Evolutionary conservation across 352 stramenopile genomes (phyloP).

Genomic region (Phytophthora fragariaefolia): DNA sequence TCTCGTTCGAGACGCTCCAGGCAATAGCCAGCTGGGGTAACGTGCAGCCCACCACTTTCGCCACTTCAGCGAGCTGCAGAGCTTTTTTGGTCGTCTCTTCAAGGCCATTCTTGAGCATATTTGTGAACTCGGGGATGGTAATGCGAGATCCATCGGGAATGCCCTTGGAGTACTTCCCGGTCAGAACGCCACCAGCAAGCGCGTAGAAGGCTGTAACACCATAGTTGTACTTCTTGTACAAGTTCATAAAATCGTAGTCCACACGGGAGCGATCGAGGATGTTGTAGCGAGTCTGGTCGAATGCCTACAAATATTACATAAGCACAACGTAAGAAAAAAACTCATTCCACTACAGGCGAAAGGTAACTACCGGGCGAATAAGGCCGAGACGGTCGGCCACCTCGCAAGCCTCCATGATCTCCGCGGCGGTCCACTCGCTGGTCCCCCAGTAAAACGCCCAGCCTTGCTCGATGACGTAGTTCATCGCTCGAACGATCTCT

Average conservation of each 20-base stretch:
- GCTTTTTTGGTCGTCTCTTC: slow-evolving; percentile 58
- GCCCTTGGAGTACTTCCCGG: slow-evolving; percentile 69
- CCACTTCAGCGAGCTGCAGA: slow-evolving; percentile 45
- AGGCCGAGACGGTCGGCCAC: slow-evolving; percentile 51
- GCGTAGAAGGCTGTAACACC: slow-evolving; percentile 5
- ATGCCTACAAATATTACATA: slow-evolving; percentile 25
- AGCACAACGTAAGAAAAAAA: neutral
- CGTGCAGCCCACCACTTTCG: slow-evolving; percentile 58
- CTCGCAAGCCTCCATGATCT: slow-evolving; percentile 60
- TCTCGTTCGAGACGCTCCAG: slow-evolving; percentile 56
- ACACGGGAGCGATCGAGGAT: slow-evolving; percentile 70
- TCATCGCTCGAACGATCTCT: slow-evolving; percentile 59
- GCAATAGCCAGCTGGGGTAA: slow-evolving; percentile 60
- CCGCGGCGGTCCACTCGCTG: slow-evolving; percentile 59
- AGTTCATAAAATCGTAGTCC: slow-evolving; percentile 66
- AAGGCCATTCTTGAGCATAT: slow-evolving; percentile 45
- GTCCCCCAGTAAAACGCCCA: no score
- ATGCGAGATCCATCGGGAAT: slow-evolving; percentile 52
- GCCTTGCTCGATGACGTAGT: slow-evolving; percentile 47
- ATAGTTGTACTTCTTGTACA: slow-evolving; percentile 59
- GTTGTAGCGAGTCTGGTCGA: slow-evolving; percentile 80
- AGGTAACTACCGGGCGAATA: slow-evolving; percentile 56
- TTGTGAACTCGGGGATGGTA: slow-evolving; percentile 43
- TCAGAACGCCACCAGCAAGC: slow-evolving; percentile 58
- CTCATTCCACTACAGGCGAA: no score